phyloP scores from a whole-genome alignment of 495 filamentous ascomycete species.

The Neurospora sp. region DNA sequence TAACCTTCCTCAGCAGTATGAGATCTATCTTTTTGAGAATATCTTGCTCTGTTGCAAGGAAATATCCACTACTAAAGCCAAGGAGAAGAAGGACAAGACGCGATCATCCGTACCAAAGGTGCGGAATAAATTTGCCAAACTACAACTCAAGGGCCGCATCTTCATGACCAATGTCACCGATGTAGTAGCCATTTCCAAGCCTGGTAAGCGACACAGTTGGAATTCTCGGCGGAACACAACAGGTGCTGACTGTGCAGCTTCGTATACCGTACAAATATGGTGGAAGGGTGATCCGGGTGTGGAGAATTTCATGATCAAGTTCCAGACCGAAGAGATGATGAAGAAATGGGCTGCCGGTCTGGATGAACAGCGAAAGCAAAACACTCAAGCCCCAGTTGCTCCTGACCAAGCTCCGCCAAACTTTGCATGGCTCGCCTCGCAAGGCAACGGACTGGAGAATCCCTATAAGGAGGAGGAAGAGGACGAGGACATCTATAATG shows the following conservation, averaged over 20 bases:
- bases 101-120: conserved; percentile 43
- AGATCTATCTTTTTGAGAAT: conserved; percentile 92
- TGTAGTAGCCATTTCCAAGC: conserved; percentile 69
- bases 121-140: conserved; percentile 63
- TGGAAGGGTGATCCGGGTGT: conserved; percentile 97
- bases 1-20: conserved; percentile 53
- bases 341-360: conserved; percentile 73
- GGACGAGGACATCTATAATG: conserved; percentile 60
- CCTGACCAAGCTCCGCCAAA: conserved; percentile 39
- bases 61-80: conserved; percentile 74
- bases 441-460: conserved; percentile 54
- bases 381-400: conserved; percentile 23
- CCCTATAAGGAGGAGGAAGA: conserved; percentile 75
- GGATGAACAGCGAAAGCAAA: conserved; percentile 48
- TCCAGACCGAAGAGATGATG: conserved; percentile 81
- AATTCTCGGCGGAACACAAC: background rate
- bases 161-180: conserved; percentile 99
- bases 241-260: conserved; percentile 45
- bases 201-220: conserved; percentile 47
- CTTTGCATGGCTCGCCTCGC: conserved; percentile 68
- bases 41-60: conserved; percentile 98
- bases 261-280: conserved; percentile 92
- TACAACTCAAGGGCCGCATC: conserved; percentile 92
- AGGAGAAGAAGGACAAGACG: conserved; percentile 54
- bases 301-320: conserved; percentile 92